phyloP scores from a whole-genome alignment of 1,284 basidiomycete species.

The Albatrellus sp. region DNA sequence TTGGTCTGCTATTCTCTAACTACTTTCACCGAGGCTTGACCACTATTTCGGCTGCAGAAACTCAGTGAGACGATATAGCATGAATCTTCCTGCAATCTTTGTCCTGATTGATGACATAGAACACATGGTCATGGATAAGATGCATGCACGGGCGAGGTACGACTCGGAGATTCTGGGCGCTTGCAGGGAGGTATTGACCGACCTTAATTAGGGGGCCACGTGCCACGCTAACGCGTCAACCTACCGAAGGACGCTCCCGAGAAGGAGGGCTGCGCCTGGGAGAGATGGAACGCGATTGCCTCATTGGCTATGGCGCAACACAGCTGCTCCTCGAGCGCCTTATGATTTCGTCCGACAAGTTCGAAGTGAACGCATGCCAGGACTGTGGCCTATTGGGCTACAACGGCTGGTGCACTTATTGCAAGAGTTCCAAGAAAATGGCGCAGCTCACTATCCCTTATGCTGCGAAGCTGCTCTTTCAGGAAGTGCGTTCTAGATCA shows the following conservation, averaged over 20 bases:
- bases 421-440: slow-evolving; percentile 94
- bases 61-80: slow-evolving; percentile 40
- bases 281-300: slow-evolving; percentile 98
- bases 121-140: slow-evolving; percentile 99
- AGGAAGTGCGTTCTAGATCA: slow-evolving; percentile 57
- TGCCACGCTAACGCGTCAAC: slow-evolving; percentile 93
- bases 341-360: slow-evolving; percentile 97
- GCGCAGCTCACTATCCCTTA: slow-evolving; percentile 97
- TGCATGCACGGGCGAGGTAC: slow-evolving; percentile 94
- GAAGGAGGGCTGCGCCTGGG: slow-evolving; percentile 96
- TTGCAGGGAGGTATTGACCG: neutral
- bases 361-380: slow-evolving; percentile 94
- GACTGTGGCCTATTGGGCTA: slow-evolving; percentile 95
- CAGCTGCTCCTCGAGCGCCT: slow-evolving; percentile 92
- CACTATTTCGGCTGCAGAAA: slow-evolving; percentile 37
- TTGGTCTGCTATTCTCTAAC: slow-evolving; percentile 18
- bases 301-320: slow-evolving; percentile 93
- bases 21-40: neutral
- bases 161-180: slow-evolving; percentile 9
- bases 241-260: slow-evolving; percentile 94
- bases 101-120: slow-evolving; percentile 27
- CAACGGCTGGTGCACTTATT: slow-evolving; percentile 91
- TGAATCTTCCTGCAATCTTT: neutral
- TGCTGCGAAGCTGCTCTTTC: slow-evolving; percentile 93
- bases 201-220: slow-evolving; percentile 67